A percentile compares a stretch with the other conserved stretches of the same genome.
Conservation (phyloP, 805 yeast species). For the Metschnikowia drakensbergensis region DNA sequence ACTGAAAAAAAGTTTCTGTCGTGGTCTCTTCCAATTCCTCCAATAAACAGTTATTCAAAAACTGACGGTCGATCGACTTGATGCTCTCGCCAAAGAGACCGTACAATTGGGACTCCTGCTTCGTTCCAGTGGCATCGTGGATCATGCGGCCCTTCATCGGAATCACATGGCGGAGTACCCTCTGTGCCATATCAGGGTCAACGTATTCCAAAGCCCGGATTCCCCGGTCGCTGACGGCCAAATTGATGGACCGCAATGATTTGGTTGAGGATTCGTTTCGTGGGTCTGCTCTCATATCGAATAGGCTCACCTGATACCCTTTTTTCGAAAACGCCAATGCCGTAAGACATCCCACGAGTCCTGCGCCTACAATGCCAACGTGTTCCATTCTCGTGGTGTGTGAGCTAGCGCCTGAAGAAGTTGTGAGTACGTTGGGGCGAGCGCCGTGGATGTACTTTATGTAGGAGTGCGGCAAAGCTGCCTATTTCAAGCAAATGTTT, state of each 20-base stretch:
- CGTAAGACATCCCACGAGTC: conserved; percentile 81
- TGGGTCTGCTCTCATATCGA: conserved; percentile 72
- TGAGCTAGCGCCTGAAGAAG: background rate
- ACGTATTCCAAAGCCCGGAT: conserved; percentile 63
- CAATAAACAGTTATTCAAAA: conserved; percentile 60
- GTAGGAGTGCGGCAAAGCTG: background rate
- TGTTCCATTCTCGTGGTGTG: conserved; percentile 4
- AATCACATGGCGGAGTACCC: conserved; percentile 57
- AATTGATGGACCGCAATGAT: conserved; percentile 67
- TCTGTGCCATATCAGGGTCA: conserved; percentile 52
- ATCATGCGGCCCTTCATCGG: conserved; percentile 93
- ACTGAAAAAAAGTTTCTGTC: conserved; percentile 49
- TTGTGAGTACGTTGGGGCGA: background rate
- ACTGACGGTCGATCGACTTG: conserved; percentile 77
- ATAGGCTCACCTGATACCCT: conserved; percentile 70
- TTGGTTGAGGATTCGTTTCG: conserved; percentile 33
- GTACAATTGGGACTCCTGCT: conserved; percentile 64
- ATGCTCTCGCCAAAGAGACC: conserved; percentile 81
- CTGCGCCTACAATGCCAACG: conserved; percentile 77
- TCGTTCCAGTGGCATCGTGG: conserved; percentile 58
- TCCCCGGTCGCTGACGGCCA: conserved; percentile 87
- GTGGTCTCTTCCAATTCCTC: conserved; percentile 52
- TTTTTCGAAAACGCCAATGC: conserved; percentile 74
- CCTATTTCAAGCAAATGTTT: too few species aligned
- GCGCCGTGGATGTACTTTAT: background rate